Evolutionary conservation across 805 yeast species (phyloP).

Genomic region (Yarrowia bubula): DNA sequence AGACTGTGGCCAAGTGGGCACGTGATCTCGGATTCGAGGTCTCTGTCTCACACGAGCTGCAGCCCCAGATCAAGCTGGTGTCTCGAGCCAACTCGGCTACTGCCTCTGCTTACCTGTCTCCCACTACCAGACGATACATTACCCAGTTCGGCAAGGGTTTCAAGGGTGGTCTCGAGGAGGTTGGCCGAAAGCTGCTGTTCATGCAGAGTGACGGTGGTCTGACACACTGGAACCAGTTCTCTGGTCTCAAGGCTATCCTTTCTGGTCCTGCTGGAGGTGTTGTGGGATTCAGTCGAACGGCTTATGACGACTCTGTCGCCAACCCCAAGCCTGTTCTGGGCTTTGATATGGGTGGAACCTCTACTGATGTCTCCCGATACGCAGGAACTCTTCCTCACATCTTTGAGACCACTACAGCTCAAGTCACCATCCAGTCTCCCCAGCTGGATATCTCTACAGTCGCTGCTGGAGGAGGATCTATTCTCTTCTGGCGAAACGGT

Average conservation of each 20-base stretch:
- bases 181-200: constrained; percentile 46
- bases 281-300: constrained; percentile 86
- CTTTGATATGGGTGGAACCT: constrained; percentile 90
- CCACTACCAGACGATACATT: constrained; percentile 67
- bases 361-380: constrained; percentile 78
- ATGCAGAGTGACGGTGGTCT: constrained; percentile 98
- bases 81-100: constrained; percentile 74
- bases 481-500: constrained; percentile 65
- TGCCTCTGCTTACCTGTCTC: constrained; percentile 82
- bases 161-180: constrained; percentile 47
- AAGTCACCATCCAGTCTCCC: constrained; percentile 79
- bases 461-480: constrained; percentile 84
- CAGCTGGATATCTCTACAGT: constrained; percentile 79
- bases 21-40: constrained; percentile 66
- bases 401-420: constrained; percentile 81
- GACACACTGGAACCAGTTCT: constrained; percentile 76
- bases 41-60: constrained; percentile 63
- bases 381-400: constrained; percentile 71
- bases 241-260: constrained; percentile 83
- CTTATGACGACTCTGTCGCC: constrained; percentile 47
- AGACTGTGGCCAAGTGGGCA: constrained; percentile 58
- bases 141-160: constrained; percentile 62
- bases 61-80: constrained; percentile 77
- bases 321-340: constrained; percentile 58
- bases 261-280: constrained; percentile 99